phyloP scores from a whole-genome alignment of 129 eudicot genomes.

The Saposhnikovia divaricata region DNA sequence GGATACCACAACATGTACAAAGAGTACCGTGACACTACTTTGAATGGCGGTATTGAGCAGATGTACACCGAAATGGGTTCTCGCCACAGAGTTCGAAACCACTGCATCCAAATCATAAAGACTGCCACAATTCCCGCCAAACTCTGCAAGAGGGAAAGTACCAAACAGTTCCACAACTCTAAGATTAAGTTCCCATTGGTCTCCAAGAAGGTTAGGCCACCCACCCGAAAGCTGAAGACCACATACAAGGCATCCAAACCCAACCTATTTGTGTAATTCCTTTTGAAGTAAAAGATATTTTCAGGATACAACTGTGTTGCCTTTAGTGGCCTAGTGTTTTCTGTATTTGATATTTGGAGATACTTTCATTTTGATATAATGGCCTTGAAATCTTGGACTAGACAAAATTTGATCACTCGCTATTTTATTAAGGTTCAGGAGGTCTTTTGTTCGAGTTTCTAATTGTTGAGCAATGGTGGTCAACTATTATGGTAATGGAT shows the following conservation, averaged over 20 bases:
- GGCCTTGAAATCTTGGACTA: background rate
- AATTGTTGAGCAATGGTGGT: background rate
- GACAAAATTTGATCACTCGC: background rate
- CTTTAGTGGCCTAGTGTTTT: background rate
- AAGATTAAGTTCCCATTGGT: constrained; percentile 88
- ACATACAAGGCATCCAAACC: constrained; percentile 95
- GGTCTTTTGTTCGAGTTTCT: background rate
- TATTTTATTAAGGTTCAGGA: background rate
- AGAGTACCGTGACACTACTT: constrained; percentile 85
- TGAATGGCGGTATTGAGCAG: constrained; percentile 79
- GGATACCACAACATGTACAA: constrained; percentile 85
- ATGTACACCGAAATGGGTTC: constrained; percentile 99
- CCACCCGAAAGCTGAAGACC: constrained; percentile 85
- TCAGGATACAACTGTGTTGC: constrained; percentile 8
- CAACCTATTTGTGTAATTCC: constrained; percentile 64
- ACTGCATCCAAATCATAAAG: constrained; percentile 86
- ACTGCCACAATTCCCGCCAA: constrained; percentile 84
- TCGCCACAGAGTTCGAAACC: constrained; percentile 82
- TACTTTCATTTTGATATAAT: background rate
- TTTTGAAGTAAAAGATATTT: background rate
- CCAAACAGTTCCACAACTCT: constrained; percentile 82
- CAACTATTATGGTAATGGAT: background rate
- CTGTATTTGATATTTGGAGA: background rate
- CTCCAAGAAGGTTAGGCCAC: constrained; percentile 84
- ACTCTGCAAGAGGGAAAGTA: constrained; percentile 93